phyloP scores from a whole-genome alignment of 129 eudicot genomes.

The Artemisia argyi region DNA sequence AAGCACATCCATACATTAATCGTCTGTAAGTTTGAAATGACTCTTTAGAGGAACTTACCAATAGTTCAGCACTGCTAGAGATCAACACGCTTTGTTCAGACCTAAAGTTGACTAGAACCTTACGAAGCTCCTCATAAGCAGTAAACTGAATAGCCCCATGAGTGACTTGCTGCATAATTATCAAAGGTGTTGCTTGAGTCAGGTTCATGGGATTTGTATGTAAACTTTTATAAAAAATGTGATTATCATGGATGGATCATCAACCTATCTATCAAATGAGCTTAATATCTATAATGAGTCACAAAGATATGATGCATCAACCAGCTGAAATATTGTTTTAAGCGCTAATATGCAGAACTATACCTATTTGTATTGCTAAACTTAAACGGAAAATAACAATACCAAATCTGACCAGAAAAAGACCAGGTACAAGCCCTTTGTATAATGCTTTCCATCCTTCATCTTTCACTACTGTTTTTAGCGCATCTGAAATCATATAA shows the following conservation, averaged over 20 bases:
- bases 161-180: slow-evolving; percentile 71
- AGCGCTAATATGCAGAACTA: not conserved
- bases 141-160: slow-evolving; percentile 99
- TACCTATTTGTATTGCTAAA: not conserved
- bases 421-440: slow-evolving; percentile 86
- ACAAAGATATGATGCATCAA: not conserved
- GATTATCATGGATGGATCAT: not conserved
- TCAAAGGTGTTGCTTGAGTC: slow-evolving; percentile 12
- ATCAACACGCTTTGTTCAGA: slow-evolving; percentile 28
- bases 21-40: not conserved
- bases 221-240: not conserved
- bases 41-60: slow-evolving; percentile 49
- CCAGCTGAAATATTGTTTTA: not conserved
- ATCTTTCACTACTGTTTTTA: slow-evolving; percentile 85
- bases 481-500: slow-evolving; percentile 63
- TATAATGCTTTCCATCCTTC: slow-evolving; percentile 94
- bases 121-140: slow-evolving; percentile 92
- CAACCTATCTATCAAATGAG: not conserved
- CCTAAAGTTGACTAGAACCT: slow-evolving; percentile 51
- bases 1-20: slow-evolving; percentile 1
- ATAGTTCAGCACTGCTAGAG: slow-evolving; percentile 37
- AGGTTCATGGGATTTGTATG: too few species aligned
- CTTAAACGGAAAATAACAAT: slow-evolving; percentile 15
- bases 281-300: not conserved
- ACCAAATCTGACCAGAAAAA: slow-evolving; percentile 69